Evolutionary conservation across 1,284 basidiomycete species (phyloP).

Genomic region (Fomitopsis betulina): DNA sequence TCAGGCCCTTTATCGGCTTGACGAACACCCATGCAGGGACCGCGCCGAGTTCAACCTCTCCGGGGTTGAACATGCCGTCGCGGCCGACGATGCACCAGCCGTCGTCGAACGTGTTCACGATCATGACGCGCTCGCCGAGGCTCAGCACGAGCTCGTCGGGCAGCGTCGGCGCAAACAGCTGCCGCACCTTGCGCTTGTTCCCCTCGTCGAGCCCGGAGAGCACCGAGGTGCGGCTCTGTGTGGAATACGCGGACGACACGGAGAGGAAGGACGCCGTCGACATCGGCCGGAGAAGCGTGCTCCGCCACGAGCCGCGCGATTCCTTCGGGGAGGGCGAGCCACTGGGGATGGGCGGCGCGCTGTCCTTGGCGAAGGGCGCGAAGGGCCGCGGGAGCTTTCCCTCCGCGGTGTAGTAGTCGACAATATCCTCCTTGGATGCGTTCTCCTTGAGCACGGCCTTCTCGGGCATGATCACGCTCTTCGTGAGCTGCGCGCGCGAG

Average conservation of each 20-base stretch:
- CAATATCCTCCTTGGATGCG: conserved; percentile 36
- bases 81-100: conserved; percentile 73
- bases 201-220: conserved; percentile 31
- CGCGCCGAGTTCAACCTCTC: conserved; percentile 56
- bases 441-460: conserved; percentile 37
- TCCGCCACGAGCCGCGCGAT: conserved; percentile 4
- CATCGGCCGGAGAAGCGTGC: conserved; percentile 13
- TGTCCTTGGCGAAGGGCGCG: conserved; percentile 35
- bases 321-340: conserved; percentile 4
- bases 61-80: conserved; percentile 40
- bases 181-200: conserved; percentile 49
- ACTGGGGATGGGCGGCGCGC: neutral
- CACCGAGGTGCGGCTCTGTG: conserved; percentile 32
- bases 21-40: conserved; percentile 72
- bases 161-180: conserved; percentile 60
- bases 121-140: conserved; percentile 52
- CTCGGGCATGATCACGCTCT: conserved; percentile 48
- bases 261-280: conserved; percentile 25
- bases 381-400: conserved; percentile 46
- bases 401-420: conserved; percentile 41
- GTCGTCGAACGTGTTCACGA: conserved; percentile 61
- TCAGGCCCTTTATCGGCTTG: conserved; percentile 53
- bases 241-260: conserved; percentile 24
- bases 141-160: conserved; percentile 63
- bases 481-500: conserved; percentile 39